phyloP scores from a whole-genome alignment of 192 early-diverging fungal species.

The Coemansia sp. region DNA sequence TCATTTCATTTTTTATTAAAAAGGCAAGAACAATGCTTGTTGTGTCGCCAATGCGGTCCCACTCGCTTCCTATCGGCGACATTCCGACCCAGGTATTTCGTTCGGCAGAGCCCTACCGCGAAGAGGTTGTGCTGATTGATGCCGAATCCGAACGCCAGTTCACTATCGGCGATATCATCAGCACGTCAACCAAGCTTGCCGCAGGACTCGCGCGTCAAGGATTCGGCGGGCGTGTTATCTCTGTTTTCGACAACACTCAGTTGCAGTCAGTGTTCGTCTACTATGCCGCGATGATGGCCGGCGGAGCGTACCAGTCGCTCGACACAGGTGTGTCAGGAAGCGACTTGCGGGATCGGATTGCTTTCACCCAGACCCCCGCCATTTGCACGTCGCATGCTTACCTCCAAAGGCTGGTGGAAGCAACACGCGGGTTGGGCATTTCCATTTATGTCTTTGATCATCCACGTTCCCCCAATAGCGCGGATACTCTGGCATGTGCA shows the following conservation, averaged over 20 bases:
- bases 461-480: conserved; percentile 3
- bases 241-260: conserved; percentile 41
- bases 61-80: conserved; percentile 40
- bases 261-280: conserved; percentile 48
- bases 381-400: conserved; percentile 34
- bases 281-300: conserved; percentile 51
- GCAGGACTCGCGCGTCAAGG: conserved; percentile 33
- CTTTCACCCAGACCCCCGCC: conserved; percentile 21
- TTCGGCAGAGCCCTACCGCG: conserved; percentile 30
- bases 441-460: conserved; percentile 32
- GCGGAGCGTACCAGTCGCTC: conserved; percentile 50
- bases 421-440: conserved; percentile 18
- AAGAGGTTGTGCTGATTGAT: conserved; percentile 43
- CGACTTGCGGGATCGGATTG: conserved; percentile 29
- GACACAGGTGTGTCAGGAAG: conserved; percentile 19
- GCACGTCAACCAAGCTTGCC: conserved; percentile 34
- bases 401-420: conserved; percentile 15
- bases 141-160: conserved; percentile 35
- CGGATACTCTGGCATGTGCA: conserved; percentile 1
- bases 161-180: conserved; percentile 46
- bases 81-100: conserved; percentile 50
- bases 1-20: neutral
- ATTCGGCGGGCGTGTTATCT: conserved; percentile 28
- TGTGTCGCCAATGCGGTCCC: conserved; percentile 41
- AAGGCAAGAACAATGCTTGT: conserved; percentile 32